Conservation (phyloP, 2,329 filamentous ascomycete genomes). For the Scortechinia acanthostroma region DNA sequence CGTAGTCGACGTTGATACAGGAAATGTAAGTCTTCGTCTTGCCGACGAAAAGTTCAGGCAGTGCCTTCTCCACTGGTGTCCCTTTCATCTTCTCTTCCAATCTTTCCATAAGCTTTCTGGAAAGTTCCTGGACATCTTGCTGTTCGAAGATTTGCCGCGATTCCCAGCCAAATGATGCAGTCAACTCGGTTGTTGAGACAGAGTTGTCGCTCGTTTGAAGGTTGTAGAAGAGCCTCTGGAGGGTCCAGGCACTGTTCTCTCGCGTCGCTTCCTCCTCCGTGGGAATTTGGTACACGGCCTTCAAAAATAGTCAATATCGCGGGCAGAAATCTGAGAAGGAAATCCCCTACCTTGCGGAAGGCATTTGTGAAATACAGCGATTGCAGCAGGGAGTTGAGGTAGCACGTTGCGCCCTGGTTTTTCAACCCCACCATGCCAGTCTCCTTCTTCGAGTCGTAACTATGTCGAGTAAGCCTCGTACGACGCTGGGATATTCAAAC, state of each 20-base stretch:
- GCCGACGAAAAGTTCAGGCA: constrained; percentile 87
- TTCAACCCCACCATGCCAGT: constrained; percentile 94
- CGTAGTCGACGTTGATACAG: constrained; percentile 96
- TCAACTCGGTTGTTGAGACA: constrained; percentile 86
- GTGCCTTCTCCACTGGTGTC: constrained; percentile 79
- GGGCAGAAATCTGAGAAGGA: constrained; percentile 1
- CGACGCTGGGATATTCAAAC: neutral
- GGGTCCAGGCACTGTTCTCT: constrained; percentile 82
- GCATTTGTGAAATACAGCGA: constrained; percentile 83
- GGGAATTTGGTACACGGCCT: constrained; percentile 95
- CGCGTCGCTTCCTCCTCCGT: constrained; percentile 77
- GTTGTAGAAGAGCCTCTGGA: constrained; percentile 91
- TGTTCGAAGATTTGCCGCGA: constrained; percentile 97
- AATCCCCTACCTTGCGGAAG: constrained; percentile 70
- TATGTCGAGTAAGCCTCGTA: neutral
- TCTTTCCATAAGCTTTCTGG: constrained; percentile 91
- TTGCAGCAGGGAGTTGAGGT: constrained; percentile 77
- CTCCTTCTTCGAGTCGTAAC: constrained; percentile 98
- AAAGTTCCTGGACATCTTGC: constrained; percentile 95
- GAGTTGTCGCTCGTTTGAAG: constrained; percentile 79
- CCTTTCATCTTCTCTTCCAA: constrained; percentile 98
- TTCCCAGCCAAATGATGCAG: constrained; percentile 96
- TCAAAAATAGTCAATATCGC: constrained; percentile 8
- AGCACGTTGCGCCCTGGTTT: constrained; percentile 91
- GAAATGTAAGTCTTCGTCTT: constrained; percentile 99